These are phyloP conservation scores for Aspergillus luchuensis DNA, from an alignment of 2,329 filamentous ascomycete genomes.

Conservation along the genomic window DNA sequence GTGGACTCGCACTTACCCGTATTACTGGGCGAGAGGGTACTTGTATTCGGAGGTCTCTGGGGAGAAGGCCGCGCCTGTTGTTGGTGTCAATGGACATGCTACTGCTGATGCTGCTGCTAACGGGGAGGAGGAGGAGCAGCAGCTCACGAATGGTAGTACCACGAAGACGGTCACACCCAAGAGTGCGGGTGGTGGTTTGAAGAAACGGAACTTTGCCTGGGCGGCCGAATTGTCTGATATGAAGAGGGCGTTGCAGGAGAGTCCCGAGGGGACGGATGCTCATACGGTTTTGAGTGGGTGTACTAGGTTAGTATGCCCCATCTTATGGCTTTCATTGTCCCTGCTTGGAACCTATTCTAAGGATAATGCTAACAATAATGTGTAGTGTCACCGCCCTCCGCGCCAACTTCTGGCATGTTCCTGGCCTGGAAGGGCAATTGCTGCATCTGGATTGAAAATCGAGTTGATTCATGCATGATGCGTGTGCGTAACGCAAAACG, in stretches of 20 bases:
- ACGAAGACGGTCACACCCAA: neutral
- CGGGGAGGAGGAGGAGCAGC: neutral
- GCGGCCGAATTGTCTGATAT: conserved; percentile 80
- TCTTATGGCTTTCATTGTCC: too few relatives aligned
- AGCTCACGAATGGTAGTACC: neutral
- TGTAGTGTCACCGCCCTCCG: conserved; percentile 75
- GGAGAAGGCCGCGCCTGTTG: conserved; percentile 55
- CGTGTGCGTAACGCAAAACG: too few relatives aligned
- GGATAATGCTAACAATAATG: conserved; percentile 5
- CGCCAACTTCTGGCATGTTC: conserved; percentile 84
- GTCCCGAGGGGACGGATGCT: conserved; percentile 78
- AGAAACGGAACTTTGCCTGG: conserved; percentile 88
- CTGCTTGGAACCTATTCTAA: too few relatives aligned
- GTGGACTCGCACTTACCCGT: conserved; percentile 80
- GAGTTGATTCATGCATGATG: neutral
- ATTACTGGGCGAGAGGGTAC: conserved; percentile 75
- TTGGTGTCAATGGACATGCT: conserved; percentile 47
- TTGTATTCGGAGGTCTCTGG: conserved; percentile 73
- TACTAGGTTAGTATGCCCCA: too few relatives aligned
- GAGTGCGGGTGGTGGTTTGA: conserved; percentile 49
- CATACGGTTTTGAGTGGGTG: conserved; percentile 83
- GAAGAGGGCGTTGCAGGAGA: conserved; percentile 75
- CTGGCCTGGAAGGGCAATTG: conserved; percentile 66
- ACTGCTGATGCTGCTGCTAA: neutral
- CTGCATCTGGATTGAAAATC: conserved; percentile 57